phyloP scores from a whole-genome alignment of 202 grass and related monocot species.

The Alloteropsis angusta region DNA sequence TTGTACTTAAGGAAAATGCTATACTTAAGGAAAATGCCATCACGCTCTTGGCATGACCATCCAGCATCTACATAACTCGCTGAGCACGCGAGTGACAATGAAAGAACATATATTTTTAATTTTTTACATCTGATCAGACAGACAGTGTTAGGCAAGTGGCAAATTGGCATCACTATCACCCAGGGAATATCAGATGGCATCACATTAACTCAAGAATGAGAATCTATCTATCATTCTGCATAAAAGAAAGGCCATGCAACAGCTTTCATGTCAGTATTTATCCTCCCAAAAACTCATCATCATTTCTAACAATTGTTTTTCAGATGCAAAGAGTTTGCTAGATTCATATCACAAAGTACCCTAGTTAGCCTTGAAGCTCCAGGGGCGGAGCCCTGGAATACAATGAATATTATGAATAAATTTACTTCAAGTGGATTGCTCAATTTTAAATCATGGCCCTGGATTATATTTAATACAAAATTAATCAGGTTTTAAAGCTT shows the following conservation, averaged over 20 bases:
- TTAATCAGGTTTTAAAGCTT: conserved; percentile 8
- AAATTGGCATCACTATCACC: conserved; percentile 26
- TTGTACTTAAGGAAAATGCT: not conserved
- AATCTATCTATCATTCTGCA: conserved; percentile 21
- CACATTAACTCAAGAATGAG: conserved; percentile 20
- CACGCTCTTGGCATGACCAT: conserved; percentile 11
- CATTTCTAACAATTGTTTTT: conserved; percentile 11
- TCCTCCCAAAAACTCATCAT: conserved; percentile 19
- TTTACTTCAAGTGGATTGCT: not conserved
- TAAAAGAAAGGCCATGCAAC: not conserved
- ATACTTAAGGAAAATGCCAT: conserved; percentile 17
- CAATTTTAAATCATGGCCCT: not conserved
- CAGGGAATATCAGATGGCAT: conserved; percentile 22
- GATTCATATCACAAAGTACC: not conserved
- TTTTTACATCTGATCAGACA: conserved; percentile 21
- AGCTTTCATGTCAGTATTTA: conserved; percentile 15
- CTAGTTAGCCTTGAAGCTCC: not conserved
- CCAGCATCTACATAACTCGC: not conserved
- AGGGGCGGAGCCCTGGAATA: not conserved
- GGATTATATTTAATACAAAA: conserved; percentile 2
- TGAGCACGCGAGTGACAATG: not conserved
- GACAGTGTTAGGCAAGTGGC: conserved; percentile 8
- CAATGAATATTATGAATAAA: not conserved
- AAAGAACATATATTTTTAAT: conserved; percentile 7
- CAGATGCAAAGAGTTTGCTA: conserved; percentile 9